Evolutionary conservation across 116 monocot genomes (phyloP).

Genomic region (Zostera marina): DNA sequence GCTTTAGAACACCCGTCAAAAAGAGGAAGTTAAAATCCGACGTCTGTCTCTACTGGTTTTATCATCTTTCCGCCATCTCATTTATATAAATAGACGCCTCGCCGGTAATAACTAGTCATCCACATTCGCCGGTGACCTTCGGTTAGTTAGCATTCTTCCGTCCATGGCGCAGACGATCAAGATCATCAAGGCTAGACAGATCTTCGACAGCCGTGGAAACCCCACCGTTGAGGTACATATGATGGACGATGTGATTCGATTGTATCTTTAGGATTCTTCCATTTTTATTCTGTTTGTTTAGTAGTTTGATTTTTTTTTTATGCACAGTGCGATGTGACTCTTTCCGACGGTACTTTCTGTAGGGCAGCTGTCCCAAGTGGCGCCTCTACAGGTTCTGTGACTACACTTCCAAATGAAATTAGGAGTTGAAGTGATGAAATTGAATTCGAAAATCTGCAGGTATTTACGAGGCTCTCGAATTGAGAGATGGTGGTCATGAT

Average conservation of each 20-base stretch:
- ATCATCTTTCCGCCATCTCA: no score
- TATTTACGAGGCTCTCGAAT: slow-evolving; percentile 74
- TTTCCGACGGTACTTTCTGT: slow-evolving; percentile 11
- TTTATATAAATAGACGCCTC: no score
- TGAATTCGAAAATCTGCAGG: slow-evolving; percentile 18
- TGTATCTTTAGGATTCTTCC: no score
- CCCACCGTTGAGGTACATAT: slow-evolving; percentile 98
- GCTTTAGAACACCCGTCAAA: no score
- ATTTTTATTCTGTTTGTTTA: no score
- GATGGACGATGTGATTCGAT: no score
- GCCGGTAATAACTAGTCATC: no score
- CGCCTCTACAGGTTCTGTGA: slow-evolving; percentile 29
- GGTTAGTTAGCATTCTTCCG: no score
- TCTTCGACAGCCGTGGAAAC: slow-evolving; percentile 93
- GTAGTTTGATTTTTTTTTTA: neutral
- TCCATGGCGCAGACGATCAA: slow-evolving; percentile 29
- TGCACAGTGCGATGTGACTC: slow-evolving; percentile 19
- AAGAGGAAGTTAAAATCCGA: no score
- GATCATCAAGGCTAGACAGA: slow-evolving; percentile 64
- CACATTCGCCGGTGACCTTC: no score
- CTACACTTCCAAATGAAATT: neutral
- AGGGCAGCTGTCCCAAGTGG: slow-evolving; percentile 50
- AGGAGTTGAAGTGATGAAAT: slow-evolving; percentile 1
- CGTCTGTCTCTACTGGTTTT: no score
- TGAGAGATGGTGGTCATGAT: slow-evolving; percentile 89